Percentiles rank a stretch among this genome's conserved stretches.
These are phyloP conservation scores for Globomyces sp. DNA, from an alignment of 371 early-diverging fungal genomes.

Conservation along the genomic window DNA sequence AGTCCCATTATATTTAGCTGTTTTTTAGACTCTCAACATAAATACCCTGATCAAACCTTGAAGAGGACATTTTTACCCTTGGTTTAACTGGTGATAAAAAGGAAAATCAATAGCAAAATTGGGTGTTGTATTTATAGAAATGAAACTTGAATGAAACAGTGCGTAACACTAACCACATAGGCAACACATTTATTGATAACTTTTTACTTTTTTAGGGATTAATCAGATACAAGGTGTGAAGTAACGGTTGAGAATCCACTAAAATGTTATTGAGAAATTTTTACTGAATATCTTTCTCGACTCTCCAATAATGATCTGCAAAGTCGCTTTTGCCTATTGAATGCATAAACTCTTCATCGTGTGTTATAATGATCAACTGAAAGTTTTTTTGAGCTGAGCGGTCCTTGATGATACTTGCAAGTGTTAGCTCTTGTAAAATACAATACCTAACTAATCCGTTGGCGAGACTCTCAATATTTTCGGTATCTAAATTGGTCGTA, in stretches of 20 bases:
- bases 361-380: constrained; percentile 99
- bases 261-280: constrained; percentile 3
- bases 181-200: too few relatives aligned
- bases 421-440: constrained; percentile 35
- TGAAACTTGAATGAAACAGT: too few relatives aligned
- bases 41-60: too few relatives aligned
- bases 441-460: constrained; percentile 15
- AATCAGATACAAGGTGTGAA: background rate
- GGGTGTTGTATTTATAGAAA: too few relatives aligned
- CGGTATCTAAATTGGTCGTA: constrained; percentile 98
- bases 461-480: constrained; percentile 92
- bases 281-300: constrained; percentile 72
- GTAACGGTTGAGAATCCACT: background rate
- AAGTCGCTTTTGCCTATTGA: constrained; percentile 74
- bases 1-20: too few relatives aligned
- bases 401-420: constrained; percentile 76
- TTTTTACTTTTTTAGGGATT: too few relatives aligned
- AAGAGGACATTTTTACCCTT: too few relatives aligned
- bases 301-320: constrained; percentile 80
- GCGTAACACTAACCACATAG: too few relatives aligned
- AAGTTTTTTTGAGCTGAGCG: constrained; percentile 84
- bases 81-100: too few relatives aligned
- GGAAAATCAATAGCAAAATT: too few relatives aligned
- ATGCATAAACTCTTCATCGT: constrained; percentile 97
- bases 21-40: too few relatives aligned